These are phyloP conservation scores for Amauroascus niger DNA, from an alignment of 2,329 filamentous ascomycete genomes.

Conservation along the genomic window DNA sequence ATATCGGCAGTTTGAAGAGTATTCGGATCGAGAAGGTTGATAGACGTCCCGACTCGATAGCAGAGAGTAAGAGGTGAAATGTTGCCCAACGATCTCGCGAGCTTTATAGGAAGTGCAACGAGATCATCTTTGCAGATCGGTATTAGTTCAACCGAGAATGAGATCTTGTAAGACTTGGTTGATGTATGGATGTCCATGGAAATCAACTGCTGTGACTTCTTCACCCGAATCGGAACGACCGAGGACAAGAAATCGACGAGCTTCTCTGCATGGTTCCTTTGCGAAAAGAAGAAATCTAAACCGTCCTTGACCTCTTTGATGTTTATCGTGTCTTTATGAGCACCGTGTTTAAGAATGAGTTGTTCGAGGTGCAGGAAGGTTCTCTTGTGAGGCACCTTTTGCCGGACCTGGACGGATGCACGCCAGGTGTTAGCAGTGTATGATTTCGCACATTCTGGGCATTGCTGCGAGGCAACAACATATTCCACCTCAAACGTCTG, in stretches of 20 bases:
- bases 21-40: conserved; percentile 81
- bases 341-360: conserved; percentile 86
- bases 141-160: conserved; percentile 77
- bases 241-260: conserved; percentile 85
- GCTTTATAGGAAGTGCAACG: conserved; percentile 79
- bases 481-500: conserved; percentile 94
- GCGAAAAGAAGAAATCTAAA: conserved; percentile 88
- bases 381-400: conserved; percentile 94
- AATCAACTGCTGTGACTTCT: conserved; percentile 87
- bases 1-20: conserved; percentile 88
- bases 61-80: conserved; percentile 80
- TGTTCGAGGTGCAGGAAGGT: conserved; percentile 80
- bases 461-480: conserved; percentile 83
- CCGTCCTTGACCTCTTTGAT: conserved; percentile 96
- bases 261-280: conserved; percentile 81
- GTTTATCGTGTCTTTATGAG: conserved; percentile 88
- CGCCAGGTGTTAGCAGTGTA: conserved; percentile 96
- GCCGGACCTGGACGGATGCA: conserved; percentile 84
- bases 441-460: conserved; percentile 87
- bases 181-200: conserved; percentile 87
- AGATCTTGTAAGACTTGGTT: conserved; percentile 88
- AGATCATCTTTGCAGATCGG: conserved; percentile 97
- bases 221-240: conserved; percentile 65
- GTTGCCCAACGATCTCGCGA: conserved; percentile 80
- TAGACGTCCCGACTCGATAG: conserved; percentile 74